These are phyloP conservation scores for Metschnikowia sp. DNA, from an alignment of 805 yeast genomes.

Conservation along the genomic window DNA sequence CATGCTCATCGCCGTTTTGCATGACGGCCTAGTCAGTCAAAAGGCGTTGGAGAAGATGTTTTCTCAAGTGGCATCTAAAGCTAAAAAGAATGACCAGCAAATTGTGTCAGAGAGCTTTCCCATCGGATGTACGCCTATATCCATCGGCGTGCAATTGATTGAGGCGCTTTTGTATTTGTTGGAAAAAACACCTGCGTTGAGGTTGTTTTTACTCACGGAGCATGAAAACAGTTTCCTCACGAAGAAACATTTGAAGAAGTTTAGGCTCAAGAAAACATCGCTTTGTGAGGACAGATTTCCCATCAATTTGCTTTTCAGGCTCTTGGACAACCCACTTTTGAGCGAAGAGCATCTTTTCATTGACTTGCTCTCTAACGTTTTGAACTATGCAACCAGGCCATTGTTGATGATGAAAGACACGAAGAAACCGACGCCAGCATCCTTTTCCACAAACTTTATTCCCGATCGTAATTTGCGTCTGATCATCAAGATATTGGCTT, in stretches of 20 bases:
- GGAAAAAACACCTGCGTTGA: constrained; percentile 61
- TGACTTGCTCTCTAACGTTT: constrained; percentile 70
- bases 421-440: constrained; percentile 43
- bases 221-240: constrained; percentile 49
- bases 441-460: constrained; percentile 31
- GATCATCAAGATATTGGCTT: constrained; percentile 63
- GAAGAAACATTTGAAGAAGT: constrained; percentile 31
- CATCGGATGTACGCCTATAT: constrained; percentile 58
- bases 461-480: constrained; percentile 59
- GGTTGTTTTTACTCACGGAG: constrained; percentile 75
- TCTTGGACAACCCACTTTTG: constrained; percentile 62
- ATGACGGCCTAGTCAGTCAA: constrained; percentile 69
- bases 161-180: constrained; percentile 71
- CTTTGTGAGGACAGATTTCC: constrained; percentile 55
- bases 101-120: constrained; percentile 34
- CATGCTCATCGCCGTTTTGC: constrained; percentile 61
- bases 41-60: constrained; percentile 61
- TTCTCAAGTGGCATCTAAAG: constrained; percentile 50
- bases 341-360: constrained; percentile 70
- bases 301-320: constrained; percentile 59
- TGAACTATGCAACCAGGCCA: constrained; percentile 77
- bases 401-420: constrained; percentile 44
- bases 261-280: constrained; percentile 29
- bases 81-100: constrained; percentile 21
- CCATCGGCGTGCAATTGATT: constrained; percentile 72